A percentile compares a stretch with the other conserved stretches of the same genome.
These are phyloP conservation scores for Lactarius hengduanensis DNA, from an alignment of 768 basidiomycete species.

Conservation along the genomic window DNA sequence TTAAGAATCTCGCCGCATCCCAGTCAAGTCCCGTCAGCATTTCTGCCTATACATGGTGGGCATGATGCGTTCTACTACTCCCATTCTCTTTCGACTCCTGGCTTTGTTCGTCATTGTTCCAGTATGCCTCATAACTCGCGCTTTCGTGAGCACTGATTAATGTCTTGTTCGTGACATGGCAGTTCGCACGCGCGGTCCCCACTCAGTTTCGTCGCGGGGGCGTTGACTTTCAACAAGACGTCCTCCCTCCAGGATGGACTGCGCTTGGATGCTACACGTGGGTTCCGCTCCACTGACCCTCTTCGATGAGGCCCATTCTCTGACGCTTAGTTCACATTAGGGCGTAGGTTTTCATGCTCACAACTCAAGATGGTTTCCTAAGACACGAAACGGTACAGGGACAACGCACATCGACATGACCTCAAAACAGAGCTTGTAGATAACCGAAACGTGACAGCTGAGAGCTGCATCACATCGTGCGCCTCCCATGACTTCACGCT, in stretches of 20 bases:
- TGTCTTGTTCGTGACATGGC: background rate
- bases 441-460: slow-evolving; percentile 48
- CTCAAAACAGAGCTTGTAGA: slow-evolving; percentile 45
- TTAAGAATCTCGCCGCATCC: slow-evolving; percentile 6
- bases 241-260: slow-evolving; percentile 56
- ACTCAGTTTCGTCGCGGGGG: background rate
- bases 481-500: slow-evolving; percentile 53
- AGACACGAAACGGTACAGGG: slow-evolving; percentile 34
- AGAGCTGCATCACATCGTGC: slow-evolving; percentile 64
- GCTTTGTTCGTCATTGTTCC: background rate
- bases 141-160: background rate
- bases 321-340: slow-evolving; percentile 40
- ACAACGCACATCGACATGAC: slow-evolving; percentile 63
- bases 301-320: slow-evolving; percentile 25
- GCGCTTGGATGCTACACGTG: slow-evolving; percentile 64
- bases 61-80: slow-evolving; percentile 14
- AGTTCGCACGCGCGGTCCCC: slow-evolving; percentile 1
- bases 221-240: slow-evolving; percentile 10
- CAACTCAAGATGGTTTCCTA: background rate
- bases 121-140: background rate
- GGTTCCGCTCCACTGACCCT: slow-evolving; percentile 24
- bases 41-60: slow-evolving; percentile 16
- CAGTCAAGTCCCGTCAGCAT: background rate
- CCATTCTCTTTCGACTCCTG: slow-evolving; percentile 9
- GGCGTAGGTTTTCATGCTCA: slow-evolving; percentile 39